Evolutionary conservation across 73 alveolate species (phyloP), one percentile per base, ranked within the genome.

Genomic region (Symbiodinium natans): DNA sequence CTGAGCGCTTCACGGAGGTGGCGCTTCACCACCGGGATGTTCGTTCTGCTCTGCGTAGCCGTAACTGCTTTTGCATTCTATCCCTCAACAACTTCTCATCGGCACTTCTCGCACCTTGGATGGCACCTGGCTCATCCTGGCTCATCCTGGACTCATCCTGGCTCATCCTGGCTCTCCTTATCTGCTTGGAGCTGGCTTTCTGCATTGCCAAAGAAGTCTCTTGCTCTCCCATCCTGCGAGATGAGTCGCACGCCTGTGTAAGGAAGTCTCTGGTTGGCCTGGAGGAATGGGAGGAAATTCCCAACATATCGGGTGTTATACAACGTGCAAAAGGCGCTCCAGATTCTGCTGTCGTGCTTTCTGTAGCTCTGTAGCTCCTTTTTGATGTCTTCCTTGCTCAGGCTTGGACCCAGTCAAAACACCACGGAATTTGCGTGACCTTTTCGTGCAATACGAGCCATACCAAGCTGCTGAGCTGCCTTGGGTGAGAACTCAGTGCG

Each of bases 231-330:
- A n/a, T n/a, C n/a, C n/a, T n/a, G n/a, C n/a, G n/a, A n/a, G n/a
- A n/a, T 19, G 77, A 59, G 36, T 21, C 27, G 33, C 27, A 8
- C 15, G 77, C 33, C 36, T 21, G n/a, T 25, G 42, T 29, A 3
- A 88, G 95, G 95, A 56, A 80, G 23, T 27, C 95, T 0, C 73
- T 40, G 31, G 86, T 56, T 38, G 86, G 73, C 38, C 43, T 88
- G 17, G 95, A 88, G 36, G 95, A 88, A 38, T 88, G 95, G 95
- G 86, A 39, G 46, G 38, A 88, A 43, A 88, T 88, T 40, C 95
- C 95, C 38, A 88, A 88, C 36, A 88, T 88, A 29, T 88, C 95
- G 86, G 42, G 95, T 27, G 95, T 88, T 21, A 63, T 88, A 41
- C 34, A 41, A 34, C 95, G 95, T 40, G 95, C 95, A 11, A 73